Base-by-base conservation (phyloP, 352 stramenopile genomes). In the Phytophthora tubulina region DNA sequence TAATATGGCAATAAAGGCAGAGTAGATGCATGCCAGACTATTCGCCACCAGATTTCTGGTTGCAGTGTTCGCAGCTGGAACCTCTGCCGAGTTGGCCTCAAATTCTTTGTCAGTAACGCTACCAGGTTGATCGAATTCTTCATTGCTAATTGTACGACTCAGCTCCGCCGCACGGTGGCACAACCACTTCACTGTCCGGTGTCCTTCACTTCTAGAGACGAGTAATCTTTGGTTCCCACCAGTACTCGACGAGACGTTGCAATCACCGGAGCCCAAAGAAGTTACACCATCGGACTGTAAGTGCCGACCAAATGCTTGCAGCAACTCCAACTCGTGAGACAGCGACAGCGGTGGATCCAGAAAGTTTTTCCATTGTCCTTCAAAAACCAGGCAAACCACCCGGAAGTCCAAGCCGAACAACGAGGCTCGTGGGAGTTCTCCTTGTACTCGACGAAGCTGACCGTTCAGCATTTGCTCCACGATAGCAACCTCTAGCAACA, bases 361-460 rank as follows among this genome's bases (percentile, higher is more conserved):
- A 11, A 60, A 57, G 4, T 75, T 35, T 58, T 89, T 84, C 72
- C 66, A 84, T 7, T 85, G 62, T 15, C 72, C 69, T 69, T 85
- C 75, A 42, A 94, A 89, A 14, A 79, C 69, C 10, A 87, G 63
- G 46, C 81, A 89, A 14, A 85, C 51, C 6, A 84, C 76, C n/a
- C 62, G 63, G n/a, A 90, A 74, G 59, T 82, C 78, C 31, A 93
- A 44, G 5, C 82, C 79, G 56, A 80, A 79, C n/a, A 94, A 62
- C 33, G 82, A 88, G 15, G 78, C 73, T 30, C 65, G 56, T 14
- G 73, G 71, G 1, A 73, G 51, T 27, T 82, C 78, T 31, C 61
- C 73, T 53, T 75, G 69, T 11, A 78, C 58, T 48, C 70, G 72
- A 32, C 65, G 67, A 46, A 80, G 41, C 32, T 81, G 35, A 9